Base-by-base conservation (phyloP, 257 asterid genomes). In the Jaltomata sinuosa region DNA sequence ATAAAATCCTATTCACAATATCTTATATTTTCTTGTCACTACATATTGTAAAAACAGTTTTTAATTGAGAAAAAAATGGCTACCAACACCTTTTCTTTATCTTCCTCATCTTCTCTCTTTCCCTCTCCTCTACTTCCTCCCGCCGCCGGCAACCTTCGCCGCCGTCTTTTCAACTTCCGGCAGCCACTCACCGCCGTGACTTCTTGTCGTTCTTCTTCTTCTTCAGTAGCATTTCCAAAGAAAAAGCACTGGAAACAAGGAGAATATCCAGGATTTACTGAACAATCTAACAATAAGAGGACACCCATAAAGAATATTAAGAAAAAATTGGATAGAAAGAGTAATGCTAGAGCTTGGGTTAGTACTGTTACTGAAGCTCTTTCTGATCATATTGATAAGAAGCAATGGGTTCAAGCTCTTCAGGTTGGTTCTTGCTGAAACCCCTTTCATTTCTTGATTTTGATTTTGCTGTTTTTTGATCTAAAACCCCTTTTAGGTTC, bases 321-420 rank as follows among this genome's bases (percentile, higher is more conserved):
- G 92, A 97, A 92, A 87, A 95, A 88, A 78, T 80, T 91, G 81
- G 97, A 93, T 77, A 89, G 55, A 53, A 94, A 89, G 87, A 87
- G 84, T 34, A 89, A 84, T 54, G 96, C 96, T 85, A 89, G 40
- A 65, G 95, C 89, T 22, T 94, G 98, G 98, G 98, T 65, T 84
- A 91, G 62, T 83, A 94, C 98, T 6, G 95, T 95, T 85, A 89
- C 98, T 47, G 98, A 95, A 91, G 89, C 94, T 49, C 95, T 95
- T 79, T 86, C 95, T 67, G 95, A 91, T 12, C 88, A 91, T 86
- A 89, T 94, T 84, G 90, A 88, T 14, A 92, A 88, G 31, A 95
- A 92, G 55, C 94, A 92, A 79, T 95, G 97, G 98, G 83, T 57
- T 34, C 91, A 89, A 34, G 94, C 98, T 76, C 93, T 93, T 74